Percentiles rank a stretch among this genome's conserved stretches.
Conservation (phyloP, 176 grass and related monocot genomes). For the Tillandsia fasciculata region DNA sequence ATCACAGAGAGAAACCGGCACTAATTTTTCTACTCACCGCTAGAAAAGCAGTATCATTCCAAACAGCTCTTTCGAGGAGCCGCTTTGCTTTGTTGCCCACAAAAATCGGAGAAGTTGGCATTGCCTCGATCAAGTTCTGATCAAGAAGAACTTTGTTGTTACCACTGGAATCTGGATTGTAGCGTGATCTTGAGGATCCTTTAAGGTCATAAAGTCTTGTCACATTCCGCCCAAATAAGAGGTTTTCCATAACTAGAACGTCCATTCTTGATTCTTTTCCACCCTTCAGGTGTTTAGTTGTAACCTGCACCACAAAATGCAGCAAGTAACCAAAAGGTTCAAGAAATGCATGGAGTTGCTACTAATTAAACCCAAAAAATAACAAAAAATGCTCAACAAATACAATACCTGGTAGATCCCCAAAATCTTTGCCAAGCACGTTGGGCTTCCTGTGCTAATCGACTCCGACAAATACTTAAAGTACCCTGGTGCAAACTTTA, state of each 20-base stretch:
- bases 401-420: conserved; percentile 91
- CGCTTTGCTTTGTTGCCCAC: conserved; percentile 99
- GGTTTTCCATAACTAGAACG: conserved; percentile 98
- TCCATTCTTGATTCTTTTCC: conserved; percentile 95
- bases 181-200: conserved; percentile 90
- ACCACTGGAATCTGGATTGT: conserved; percentile 77
- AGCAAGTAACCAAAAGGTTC: background rate
- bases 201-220: conserved; percentile 91
- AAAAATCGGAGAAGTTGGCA: conserved; percentile 99
- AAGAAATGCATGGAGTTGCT: background rate
- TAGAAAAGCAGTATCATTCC: conserved; percentile 97
- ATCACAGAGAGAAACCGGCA: conserved; percentile 7
- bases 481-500: conserved; percentile 78
- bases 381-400: background rate
- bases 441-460: conserved; percentile 78
- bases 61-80: conserved; percentile 89
- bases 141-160: conserved; percentile 95
- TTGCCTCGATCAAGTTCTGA: conserved; percentile 95
- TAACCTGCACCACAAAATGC: conserved; percentile 45
- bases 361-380: background rate
- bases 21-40: conserved; percentile 52
- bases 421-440: conserved; percentile 89
- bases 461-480: conserved; percentile 94
- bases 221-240: conserved; percentile 86
- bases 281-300: conserved; percentile 73